Percentiles rank a stretch among this genome's conserved stretches.
Evolutionary conservation across 2,329 filamentous ascomycete species (phyloP).

Genomic region (Monosporascus sp.): DNA sequence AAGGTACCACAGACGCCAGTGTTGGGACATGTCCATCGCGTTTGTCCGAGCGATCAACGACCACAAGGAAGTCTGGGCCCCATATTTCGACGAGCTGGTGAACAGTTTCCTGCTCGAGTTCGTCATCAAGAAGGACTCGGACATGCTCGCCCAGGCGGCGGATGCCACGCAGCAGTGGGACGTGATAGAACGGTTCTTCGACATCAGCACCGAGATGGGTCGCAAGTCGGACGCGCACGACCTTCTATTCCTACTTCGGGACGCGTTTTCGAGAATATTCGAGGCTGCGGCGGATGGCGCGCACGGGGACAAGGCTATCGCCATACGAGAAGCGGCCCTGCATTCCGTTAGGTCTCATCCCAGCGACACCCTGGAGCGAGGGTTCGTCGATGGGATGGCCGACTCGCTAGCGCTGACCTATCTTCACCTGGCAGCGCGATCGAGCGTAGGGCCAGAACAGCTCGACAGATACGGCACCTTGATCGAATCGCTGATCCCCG

Average conservation of each 20-base stretch:
- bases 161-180: constrained; percentile 22
- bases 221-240: constrained; percentile 17
- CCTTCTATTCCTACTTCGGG: constrained; percentile 21
- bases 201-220: constrained; percentile 18
- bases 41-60: constrained; percentile 22
- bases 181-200: constrained; percentile 21
- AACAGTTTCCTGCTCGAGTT: constrained; percentile 20
- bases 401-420: constrained; percentile 20
- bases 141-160: constrained; percentile 21
- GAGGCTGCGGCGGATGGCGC: constrained; percentile 8
- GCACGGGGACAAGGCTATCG: constrained; percentile 15
- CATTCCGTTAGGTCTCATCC: constrained; percentile 16
- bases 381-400: constrained; percentile 16
- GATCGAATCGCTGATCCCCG: constrained; percentile 18
- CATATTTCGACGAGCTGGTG: constrained; percentile 25
- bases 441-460: constrained; percentile 10
- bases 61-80: constrained; percentile 16
- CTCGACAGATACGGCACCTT: constrained; percentile 14
- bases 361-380: constrained; percentile 16
- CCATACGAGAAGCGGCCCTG: constrained; percentile 19
- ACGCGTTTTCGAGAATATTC: constrained; percentile 20
- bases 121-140: constrained; percentile 10
- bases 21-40: constrained; percentile 20
- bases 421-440: constrained; percentile 18
- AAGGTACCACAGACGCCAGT: constrained; percentile 14